Base-by-base conservation (phyloP, 306 rosid genomes). In the Cotoneaster glaucophyllus region DNA sequence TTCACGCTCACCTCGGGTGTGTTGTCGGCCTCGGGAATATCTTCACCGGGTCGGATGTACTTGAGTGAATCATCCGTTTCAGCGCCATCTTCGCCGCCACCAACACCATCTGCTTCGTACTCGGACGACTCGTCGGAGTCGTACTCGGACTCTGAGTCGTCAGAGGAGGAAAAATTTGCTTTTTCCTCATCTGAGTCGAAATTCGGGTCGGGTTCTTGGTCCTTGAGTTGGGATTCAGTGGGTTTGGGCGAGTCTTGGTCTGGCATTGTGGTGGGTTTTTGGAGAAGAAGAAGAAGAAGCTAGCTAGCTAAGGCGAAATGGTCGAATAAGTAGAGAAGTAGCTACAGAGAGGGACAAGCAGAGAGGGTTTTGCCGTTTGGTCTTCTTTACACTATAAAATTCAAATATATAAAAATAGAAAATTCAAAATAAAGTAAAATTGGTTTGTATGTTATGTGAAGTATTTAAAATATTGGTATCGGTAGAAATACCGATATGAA, bases 1-100 rank as follows among this genome's bases (percentile, higher is more conserved):
- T 71, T 66, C n/a, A 82, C 8, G 78, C 81, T 85, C 26, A 29
- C 65, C 28, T 86, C 92, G 7, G 80, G 64, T 8, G 83, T 72
- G 77, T 82, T 86, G 32, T 82, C 84, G 34, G 61, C 44, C 34
- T 77, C 82, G 43, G 74, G 76, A 3, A 45, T 43, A 8, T 80
- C 79, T 4, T 78, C 84, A 11, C 73, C 81, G 21, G 70, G 73
- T 3, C 82, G 85, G 22, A 53, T 58, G 37, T 79, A 79, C 11
- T 21, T 24, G 13, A 82, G 80, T 13, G 82, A 12, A 11, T 84
- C 78, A 3, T 78, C 84, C 10, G 5, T 76, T 21, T 73, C 79
- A 25, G 9, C 67, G 39, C 57, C 24, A 72, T 70, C 77, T 25
- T 5, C 50, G 52, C 45, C 15, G 64, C 56, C 54, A 5, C 44